Evolutionary conservation across 495 filamentous ascomycete genomes (phyloP), one percentile per base, ranked within the genome.

Genomic region (Xylaria curta): DNA sequence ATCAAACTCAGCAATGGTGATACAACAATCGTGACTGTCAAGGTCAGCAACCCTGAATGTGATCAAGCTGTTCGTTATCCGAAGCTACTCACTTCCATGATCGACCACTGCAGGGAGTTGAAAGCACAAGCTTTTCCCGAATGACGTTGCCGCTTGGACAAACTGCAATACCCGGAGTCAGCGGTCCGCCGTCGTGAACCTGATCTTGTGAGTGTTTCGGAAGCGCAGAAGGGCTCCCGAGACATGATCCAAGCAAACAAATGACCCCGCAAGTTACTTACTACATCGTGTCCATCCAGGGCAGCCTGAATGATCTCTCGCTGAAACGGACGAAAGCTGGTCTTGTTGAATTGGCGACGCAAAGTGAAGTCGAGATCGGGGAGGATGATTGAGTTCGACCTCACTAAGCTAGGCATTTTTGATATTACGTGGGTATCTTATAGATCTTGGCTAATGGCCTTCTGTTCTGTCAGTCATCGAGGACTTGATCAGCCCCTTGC

Each of bases 111-210:
- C 95, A 4, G 95, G 95, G 3, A 98, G 85, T 75, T 98, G 95
- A 75, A 95, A 98, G 81, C 95, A 98, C 28, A 98, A 79, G 77
- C 93, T 97, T 80, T 98, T 98, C 17, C 95, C 95, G 77, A 97
- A 97, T 1, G 93, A 96, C 4, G 95, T 98, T n/a, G 94, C 95
- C 44, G 95, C 95, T 80, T 97, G 95, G 1, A 98, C 87, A 77
- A 97, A 98, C 65, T 67, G 31, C 49, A 56, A 54, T 5, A 26
- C 12, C 4, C 12, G 33, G 44, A n/a, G 49, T 67, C n/a, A 67
- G 65, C 21, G 7, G n/a, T 67, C 8, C 24, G 65, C 21, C 28
- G 26, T 63, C 47, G n/a, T 19, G 19, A 38, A 28, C 31, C 17
- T 21, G 46, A 53, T 21, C n/a, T n/a, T 66, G 17, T n/a, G 6